Conservation (phyloP, 805 yeast species). For the Sporopachydermia lactativora region DNA sequence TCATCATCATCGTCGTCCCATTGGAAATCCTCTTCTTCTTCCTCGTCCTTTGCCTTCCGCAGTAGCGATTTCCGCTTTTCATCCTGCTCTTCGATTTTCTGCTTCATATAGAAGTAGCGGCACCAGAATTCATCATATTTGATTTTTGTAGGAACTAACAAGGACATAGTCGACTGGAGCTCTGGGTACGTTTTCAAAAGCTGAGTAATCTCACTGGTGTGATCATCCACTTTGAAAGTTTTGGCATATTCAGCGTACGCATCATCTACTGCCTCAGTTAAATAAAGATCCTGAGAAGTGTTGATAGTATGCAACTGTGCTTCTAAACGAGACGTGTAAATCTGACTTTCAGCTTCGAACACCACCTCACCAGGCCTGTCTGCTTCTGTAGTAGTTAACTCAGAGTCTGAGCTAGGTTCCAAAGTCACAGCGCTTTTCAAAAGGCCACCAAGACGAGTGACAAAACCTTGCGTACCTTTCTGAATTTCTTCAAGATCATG, state of each 20-base stretch:
- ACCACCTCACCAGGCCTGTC: slow-evolving; percentile 28
- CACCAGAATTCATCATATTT: slow-evolving; percentile 60
- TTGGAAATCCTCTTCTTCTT: slow-evolving; percentile 32
- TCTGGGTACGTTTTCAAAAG: slow-evolving; percentile 35
- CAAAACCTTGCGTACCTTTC: slow-evolving; percentile 39
- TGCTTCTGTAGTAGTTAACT: slow-evolving; percentile 12
- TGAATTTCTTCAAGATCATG: slow-evolving; percentile 63
- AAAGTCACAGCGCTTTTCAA: slow-evolving; percentile 27
- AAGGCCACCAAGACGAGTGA: slow-evolving; percentile 40
- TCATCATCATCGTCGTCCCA: slow-evolving; percentile 39
- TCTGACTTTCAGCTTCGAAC: slow-evolving; percentile 28
- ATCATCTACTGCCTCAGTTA: slow-evolving; percentile 19
- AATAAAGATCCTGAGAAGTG: slow-evolving; percentile 31
- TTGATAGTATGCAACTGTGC: slow-evolving; percentile 46
- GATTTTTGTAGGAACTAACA: slow-evolving; percentile 51
- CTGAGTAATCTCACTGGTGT: slow-evolving; percentile 35
- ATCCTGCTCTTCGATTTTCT: slow-evolving; percentile 45
- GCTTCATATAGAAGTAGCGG: slow-evolving; percentile 43
- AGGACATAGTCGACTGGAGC: slow-evolving; percentile 39
- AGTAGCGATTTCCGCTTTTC: slow-evolving; percentile 50
- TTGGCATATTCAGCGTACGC: slow-evolving; percentile 22
- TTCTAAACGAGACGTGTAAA: slow-evolving; percentile 41
- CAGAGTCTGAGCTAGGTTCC: slow-evolving; percentile 9
- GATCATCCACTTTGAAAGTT: slow-evolving; percentile 29
- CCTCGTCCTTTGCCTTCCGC: slow-evolving; percentile 21